These are phyloP conservation scores for Phytophthora hybrid DNA, from an alignment of 352 stramenopile species.

Conservation along the genomic window DNA sequence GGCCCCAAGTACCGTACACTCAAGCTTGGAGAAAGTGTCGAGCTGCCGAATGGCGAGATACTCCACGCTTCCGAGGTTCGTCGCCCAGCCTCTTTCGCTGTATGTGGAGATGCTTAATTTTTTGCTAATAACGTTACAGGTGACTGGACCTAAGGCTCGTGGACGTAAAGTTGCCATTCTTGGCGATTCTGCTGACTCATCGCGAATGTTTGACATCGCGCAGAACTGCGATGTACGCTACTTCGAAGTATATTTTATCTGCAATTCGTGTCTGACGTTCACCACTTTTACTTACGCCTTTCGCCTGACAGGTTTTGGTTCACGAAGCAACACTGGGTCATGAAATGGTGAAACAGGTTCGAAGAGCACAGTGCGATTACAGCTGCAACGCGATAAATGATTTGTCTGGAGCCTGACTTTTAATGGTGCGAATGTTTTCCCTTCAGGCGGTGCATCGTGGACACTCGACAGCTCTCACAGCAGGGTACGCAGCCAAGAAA, in stretches of 20 bases:
- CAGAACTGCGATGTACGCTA: slow-evolving; percentile 70
- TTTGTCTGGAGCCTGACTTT: too few relatives aligned
- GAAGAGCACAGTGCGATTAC: not conserved
- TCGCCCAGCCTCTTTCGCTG: not conserved
- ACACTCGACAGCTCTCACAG: slow-evolving; percentile 85
- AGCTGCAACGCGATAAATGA: not conserved
- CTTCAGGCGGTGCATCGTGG: slow-evolving; percentile 69
- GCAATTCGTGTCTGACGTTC: not conserved
- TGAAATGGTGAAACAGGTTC: slow-evolving; percentile 69
- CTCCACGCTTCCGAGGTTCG: slow-evolving; percentile 86
- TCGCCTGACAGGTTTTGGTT: slow-evolving; percentile 73
- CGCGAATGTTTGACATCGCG: slow-evolving; percentile 79
- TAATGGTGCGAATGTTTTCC: not conserved
- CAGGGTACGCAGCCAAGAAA: slow-evolving; percentile 73
- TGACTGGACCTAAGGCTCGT: slow-evolving; percentile 62
- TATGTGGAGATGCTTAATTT: not conserved
- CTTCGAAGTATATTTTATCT: not conserved
- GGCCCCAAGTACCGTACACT: slow-evolving; percentile 92
- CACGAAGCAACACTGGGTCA: slow-evolving; percentile 88
- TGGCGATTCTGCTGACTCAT: slow-evolving; percentile 79
- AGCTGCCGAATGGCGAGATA: slow-evolving; percentile 75
- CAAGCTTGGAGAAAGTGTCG: slow-evolving; percentile 89
- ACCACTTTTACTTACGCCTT: not conserved
- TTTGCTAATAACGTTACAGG: slow-evolving; percentile 35
- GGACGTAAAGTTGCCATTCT: slow-evolving; percentile 84